Evolutionary conservation across 805 yeast genomes (phyloP).

Genomic region (Millerago galiae): DNA sequence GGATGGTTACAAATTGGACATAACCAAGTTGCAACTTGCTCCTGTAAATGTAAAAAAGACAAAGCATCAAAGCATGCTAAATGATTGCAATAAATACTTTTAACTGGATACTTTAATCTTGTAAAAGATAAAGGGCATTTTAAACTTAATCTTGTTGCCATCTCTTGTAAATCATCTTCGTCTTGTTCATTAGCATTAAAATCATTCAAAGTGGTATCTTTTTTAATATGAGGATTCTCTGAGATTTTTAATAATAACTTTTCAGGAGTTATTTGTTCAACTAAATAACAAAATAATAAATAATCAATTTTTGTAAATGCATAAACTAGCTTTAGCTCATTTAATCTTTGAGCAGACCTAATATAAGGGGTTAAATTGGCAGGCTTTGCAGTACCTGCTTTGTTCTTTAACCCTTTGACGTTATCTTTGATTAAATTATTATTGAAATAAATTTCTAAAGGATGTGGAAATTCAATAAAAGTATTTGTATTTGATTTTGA

Average conservation of each 20-base stretch:
- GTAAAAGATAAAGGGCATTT: constrained; percentile 75
- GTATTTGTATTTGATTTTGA: constrained; percentile 24
- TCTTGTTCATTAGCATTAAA: constrained; percentile 41
- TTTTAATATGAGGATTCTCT: constrained; percentile 45
- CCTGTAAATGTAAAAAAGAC: constrained; percentile 67
- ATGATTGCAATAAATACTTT: constrained; percentile 69
- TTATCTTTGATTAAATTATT: constrained; percentile 41
- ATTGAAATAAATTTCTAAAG: constrained; percentile 63
- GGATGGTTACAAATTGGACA: constrained; percentile 75
- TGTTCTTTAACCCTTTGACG: constrained; percentile 70
- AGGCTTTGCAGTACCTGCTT: constrained; percentile 75
- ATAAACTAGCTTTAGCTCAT: constrained; percentile 47
- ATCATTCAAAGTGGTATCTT: constrained; percentile 41
- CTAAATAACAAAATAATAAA: constrained; percentile 53
- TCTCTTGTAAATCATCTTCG: constrained; percentile 68
- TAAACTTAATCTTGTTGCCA: constrained; percentile 58
- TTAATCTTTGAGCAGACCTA: constrained; percentile 27
- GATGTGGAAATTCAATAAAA: constrained; percentile 59
- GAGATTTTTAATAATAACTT: constrained; percentile 35
- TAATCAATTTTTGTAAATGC: constrained; percentile 49
- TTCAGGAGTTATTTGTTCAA: constrained; percentile 39
- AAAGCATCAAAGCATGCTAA: constrained; percentile 83
- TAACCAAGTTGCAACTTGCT: constrained; percentile 76
- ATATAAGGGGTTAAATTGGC: constrained; percentile 61
- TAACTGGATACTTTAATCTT: constrained; percentile 64